Percentiles rank a stretch among this genome's conserved stretches.
Evolutionary conservation across 768 basidiomycete genomes (phyloP).

Genomic region (Mrakia frigida): DNA sequence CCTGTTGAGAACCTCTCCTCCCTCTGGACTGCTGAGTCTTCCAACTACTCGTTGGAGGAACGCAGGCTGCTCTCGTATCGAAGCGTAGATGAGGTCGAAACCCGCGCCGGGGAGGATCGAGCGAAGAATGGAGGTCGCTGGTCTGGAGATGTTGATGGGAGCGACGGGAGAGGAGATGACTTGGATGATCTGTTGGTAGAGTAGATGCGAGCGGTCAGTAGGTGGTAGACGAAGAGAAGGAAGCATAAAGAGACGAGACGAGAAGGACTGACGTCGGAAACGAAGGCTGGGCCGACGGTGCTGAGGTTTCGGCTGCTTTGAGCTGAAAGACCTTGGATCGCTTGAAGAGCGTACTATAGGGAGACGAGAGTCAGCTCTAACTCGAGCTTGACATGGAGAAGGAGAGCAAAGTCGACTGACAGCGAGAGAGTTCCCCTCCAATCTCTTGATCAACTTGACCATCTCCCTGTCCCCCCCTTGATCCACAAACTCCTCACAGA

Average conservation of each 20-base stretch:
- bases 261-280: neutral
- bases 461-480: slow-evolving; percentile 67
- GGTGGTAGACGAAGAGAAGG: neutral
- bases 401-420: neutral
- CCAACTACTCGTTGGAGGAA: slow-evolving; percentile 24
- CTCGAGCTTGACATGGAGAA: neutral
- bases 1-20: slow-evolving; percentile 80
- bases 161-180: slow-evolving; percentile 63
- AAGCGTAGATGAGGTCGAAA: slow-evolving; percentile 62
- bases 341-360: slow-evolving; percentile 9
- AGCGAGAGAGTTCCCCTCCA: slow-evolving; percentile 77
- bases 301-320: neutral
- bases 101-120: slow-evolving; percentile 4
- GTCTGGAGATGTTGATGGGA: slow-evolving; percentile 82
- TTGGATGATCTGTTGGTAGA: slow-evolving; percentile 58
- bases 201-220: neutral
- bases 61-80: slow-evolving; percentile 64
- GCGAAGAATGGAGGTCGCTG: slow-evolving; percentile 83
- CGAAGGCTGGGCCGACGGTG: neutral
- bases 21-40: slow-evolving; percentile 7
- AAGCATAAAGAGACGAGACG: neutral
- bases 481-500: slow-evolving; percentile 69
- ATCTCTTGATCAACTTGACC: slow-evolving; percentile 60
- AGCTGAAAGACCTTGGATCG: neutral
- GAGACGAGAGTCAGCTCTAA: no score